Base-by-base conservation (phyloP, 352 stramenopile species). In the Globisporangium heterothallicum region DNA sequence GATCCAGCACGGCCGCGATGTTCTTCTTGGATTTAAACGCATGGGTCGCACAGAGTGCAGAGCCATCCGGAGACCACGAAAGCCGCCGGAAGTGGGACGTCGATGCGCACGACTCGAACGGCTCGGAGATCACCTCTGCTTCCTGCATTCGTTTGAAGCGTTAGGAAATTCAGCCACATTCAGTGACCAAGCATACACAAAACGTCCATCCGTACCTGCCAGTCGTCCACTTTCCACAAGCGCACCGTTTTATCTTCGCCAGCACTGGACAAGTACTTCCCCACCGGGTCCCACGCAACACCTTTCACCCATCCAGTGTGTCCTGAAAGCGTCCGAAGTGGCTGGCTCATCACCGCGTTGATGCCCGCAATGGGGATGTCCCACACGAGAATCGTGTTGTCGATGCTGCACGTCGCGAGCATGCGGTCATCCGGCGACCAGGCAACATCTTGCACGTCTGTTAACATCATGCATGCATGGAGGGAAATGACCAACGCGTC, bases 331-430 rank as follows among this genome's bases (percentile, higher is more conserved):
- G 74, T 88, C 8, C 89, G 84, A 27, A 94, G 61, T 13, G 84
- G 84, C 58, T 88, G 78, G 30, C 62, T 88, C 72, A 92, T 86
- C n/a, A 91, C 72, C 2, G 85, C 64, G 27, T 50, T 71, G 19
- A 88, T 36, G 24, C 60, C 65, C 1, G 71, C 59, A 12, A 72
- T 60, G 47, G 81, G 73, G 21, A 94, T 77, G 50, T 87, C 76
- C 84, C 84, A 94, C 49, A 94, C 88, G 42, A 89, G 68, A 55
- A 94, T 92, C 27, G 78, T 80, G 56, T 94, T 94, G 65, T 94
- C 84, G 53, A 94, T 92, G 52, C 81, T 92, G 64, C 84, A 94
- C 2, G 81, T 92, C n/a, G 84, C 84, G 16, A 94, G 59, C 62
- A 93, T 89, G 6, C 81, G 79, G 58, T 94, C 84, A 61, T 94